Evolutionary conservation across 176 grass and related monocot genomes (phyloP), one percentile per base, ranked within the genome.

Genomic region (Aechmea fasciata): DNA sequence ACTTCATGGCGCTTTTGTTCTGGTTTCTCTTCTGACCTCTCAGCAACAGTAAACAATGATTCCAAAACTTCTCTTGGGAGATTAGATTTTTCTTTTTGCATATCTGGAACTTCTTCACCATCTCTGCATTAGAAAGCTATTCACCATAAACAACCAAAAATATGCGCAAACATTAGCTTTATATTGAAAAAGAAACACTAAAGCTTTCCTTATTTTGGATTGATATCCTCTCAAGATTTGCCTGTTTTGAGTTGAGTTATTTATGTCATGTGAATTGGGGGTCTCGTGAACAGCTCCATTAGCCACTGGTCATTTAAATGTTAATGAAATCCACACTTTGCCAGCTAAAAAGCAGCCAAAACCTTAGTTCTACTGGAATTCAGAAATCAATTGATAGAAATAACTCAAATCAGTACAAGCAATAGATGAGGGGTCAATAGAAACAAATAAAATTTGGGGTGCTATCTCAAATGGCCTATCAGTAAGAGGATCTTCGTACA

Each of bases 21-120:
- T 65, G 76, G 79, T 77, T 87, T 82, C 28, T 85, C 84, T 51
- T 81, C 85, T 18, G 51, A 71, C 75, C 84, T 92, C 61, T 83
- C 89, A 69, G 89, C 86, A 77, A 87, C 77, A 74, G 74, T 83
- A 74, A 97, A 97, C 20, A 97, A 73, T 68, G 89, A 81, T 74
- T 83, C 77, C 68, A 97, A 24, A 65, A 97, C 65, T 66, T 97
- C 88, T 51, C 67, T 80, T 57, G 89, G 82, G 23, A 68, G 64
- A 41, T 77, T 78, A 67, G 63, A 50, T 66, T 73, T 82, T 22
- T 78, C 65, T 66, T 62, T 74, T 75, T 75, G 66, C 26, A 13
- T 51, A 20, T 70, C 15, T 75, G 61, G 49, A 71, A 50, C n/a
- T 65, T 61, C 51, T 20, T 65, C 65, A 20, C 12, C 65, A 77